phyloP scores from a whole-genome alignment of 2,329 filamentous ascomycete species.

The Calonectria montana region DNA sequence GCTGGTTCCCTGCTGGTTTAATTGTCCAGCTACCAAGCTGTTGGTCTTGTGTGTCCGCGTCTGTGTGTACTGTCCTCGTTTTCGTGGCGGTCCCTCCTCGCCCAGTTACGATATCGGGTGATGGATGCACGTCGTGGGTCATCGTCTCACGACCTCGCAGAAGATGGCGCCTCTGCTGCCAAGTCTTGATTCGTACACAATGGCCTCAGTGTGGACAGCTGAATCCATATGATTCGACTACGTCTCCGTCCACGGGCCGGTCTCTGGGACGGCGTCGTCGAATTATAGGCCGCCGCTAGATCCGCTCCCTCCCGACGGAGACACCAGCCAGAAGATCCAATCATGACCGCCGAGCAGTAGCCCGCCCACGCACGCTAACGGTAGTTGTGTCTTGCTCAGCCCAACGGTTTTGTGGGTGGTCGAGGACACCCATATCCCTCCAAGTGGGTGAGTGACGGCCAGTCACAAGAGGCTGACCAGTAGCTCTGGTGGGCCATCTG shows the following conservation, averaged over 20 bases:
- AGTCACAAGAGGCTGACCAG: constrained; percentile 4
- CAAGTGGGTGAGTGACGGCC: background rate
- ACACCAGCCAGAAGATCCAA: constrained; percentile 10
- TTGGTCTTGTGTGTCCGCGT: too few species aligned
- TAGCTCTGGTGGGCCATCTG: constrained; percentile 12
- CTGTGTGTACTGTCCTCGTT: background rate
- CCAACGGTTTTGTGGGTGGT: constrained; percentile 19
- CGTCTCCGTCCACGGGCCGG: constrained; percentile 16
- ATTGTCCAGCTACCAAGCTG: background rate
- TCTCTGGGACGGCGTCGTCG: constrained; percentile 10
- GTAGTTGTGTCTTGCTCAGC: constrained; percentile 23
- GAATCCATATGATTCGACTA: constrained; percentile 18
- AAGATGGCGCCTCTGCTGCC: constrained; percentile 7
- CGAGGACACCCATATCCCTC: constrained; percentile 9
- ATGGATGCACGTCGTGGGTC: constrained; percentile 1
- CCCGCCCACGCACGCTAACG: constrained; percentile 17
- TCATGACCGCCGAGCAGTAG: background rate
- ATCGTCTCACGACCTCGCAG: background rate
- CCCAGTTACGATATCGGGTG: background rate
- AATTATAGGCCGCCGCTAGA: constrained; percentile 18
- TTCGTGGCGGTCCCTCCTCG: background rate
- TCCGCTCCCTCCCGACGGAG: constrained; percentile 20
- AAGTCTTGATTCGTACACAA: constrained; percentile 14
- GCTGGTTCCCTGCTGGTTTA: background rate
- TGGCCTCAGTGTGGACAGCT: background rate